phyloP scores from a whole-genome alignment of 2,329 filamentous ascomycete species.

The Dissoconium aciculare region DNA sequence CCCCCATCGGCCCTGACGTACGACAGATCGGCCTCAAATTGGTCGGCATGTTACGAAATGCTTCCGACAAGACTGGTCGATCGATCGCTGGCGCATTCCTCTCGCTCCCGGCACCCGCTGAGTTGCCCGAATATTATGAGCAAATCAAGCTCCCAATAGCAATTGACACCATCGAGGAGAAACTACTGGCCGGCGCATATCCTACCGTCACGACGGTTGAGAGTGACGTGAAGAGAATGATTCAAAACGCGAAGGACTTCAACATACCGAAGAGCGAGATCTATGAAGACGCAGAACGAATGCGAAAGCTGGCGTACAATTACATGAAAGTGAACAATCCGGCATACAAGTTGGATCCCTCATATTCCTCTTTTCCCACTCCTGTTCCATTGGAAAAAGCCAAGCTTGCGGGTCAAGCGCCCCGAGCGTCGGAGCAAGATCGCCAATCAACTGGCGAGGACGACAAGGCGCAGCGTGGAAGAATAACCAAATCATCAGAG shows the following conservation, averaged over 20 bases:
- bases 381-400: constrained; percentile 45
- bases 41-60: constrained; percentile 58
- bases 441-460: constrained; percentile 7
- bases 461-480: neutral
- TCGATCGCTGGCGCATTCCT: constrained; percentile 63
- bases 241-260: constrained; percentile 73
- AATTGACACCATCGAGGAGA: constrained; percentile 58
- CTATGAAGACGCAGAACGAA: constrained; percentile 72
- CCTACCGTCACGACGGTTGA: constrained; percentile 58
- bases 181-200: constrained; percentile 56
- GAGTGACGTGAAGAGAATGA: constrained; percentile 75
- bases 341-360: constrained; percentile 52
- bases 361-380: constrained; percentile 58
- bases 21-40: constrained; percentile 52
- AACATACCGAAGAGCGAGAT: constrained; percentile 57
- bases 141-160: constrained; percentile 65
- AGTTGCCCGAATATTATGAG: constrained; percentile 61
- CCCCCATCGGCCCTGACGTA: constrained; percentile 25
- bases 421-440: neutral
- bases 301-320: constrained; percentile 74
- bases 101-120: constrained; percentile 39
- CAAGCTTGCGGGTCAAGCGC: too few relatives aligned
- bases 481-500: neutral
- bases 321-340: constrained; percentile 80
- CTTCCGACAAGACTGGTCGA: constrained; percentile 67